Conservation (phyloP, 495 filamentous ascomycete species). For the Alectoria sarmentosa region DNA sequence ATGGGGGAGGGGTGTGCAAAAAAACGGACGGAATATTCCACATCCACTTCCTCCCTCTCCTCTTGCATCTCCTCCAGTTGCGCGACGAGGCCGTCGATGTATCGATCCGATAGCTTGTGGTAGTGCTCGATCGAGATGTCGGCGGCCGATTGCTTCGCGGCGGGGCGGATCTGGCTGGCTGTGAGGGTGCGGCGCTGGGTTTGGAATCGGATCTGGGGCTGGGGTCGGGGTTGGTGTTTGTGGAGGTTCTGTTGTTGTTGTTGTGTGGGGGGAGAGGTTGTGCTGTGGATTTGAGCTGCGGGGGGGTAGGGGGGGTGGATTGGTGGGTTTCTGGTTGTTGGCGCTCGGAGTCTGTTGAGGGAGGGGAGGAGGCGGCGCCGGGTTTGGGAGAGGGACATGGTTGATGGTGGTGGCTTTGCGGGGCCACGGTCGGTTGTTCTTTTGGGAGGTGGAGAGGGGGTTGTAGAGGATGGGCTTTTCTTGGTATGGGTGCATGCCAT, state of each 20-base stretch:
- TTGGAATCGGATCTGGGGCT: not conserved
- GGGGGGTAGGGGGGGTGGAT: not conserved
- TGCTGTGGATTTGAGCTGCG: no score
- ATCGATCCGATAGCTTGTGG: conserved; percentile 44
- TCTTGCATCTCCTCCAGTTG: conserved; percentile 43
- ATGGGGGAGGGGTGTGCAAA: conserved; percentile 9
- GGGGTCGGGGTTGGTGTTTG: no score
- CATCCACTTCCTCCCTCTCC: conserved; percentile 44
- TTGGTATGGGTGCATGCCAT: not conserved
- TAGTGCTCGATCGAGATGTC: conserved; percentile 29
- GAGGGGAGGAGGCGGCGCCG: not conserved
- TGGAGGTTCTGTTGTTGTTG: no score
- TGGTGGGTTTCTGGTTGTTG: not conserved
- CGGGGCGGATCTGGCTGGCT: not conserved
- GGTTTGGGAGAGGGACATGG: not conserved
- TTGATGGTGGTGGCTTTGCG: conserved; percentile 1
- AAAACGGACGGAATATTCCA: conserved; percentile 49
- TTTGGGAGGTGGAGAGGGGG: not conserved
- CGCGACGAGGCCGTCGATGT: conserved; percentile 40
- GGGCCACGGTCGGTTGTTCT: not conserved
- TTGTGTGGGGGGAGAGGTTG: no score
- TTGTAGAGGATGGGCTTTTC: not conserved
- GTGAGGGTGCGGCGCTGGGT: not conserved
- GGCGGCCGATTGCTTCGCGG: not conserved
- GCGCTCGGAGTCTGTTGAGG: not conserved